Conservation (phyloP, 345 rosid species). For the Bruguiera parviflora region DNA sequence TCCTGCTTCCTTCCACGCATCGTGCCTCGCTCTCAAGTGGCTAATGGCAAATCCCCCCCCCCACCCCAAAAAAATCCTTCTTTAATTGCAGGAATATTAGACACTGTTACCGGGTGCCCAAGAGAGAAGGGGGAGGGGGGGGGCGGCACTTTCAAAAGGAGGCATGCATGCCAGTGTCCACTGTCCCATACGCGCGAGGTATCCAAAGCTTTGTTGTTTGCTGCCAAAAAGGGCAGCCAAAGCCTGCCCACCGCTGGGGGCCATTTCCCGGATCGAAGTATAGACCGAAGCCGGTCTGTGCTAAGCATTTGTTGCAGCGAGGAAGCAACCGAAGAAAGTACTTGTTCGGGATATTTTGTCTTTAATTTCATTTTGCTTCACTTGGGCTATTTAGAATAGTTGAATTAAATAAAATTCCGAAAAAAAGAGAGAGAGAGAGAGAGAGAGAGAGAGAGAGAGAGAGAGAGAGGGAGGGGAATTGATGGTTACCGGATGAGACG, state of each 20-base stretch:
- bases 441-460: no score
- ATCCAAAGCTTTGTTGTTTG: no score
- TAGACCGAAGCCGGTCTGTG: not conserved
- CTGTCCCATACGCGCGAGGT: constrained; percentile 1
- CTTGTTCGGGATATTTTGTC: no score
- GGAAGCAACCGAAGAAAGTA: no score
- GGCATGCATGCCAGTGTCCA: constrained; percentile 8
- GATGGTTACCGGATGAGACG: no score
- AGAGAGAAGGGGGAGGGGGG: no score
- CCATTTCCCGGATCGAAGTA: not conserved
- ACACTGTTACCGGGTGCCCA: constrained; percentile 28
- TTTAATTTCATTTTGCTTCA: no score
- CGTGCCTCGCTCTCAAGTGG: constrained; percentile 24
- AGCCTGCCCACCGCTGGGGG: constrained; percentile 28
- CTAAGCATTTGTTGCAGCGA: no score
- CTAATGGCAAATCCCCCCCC: constrained; percentile 1
- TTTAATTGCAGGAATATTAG: constrained; percentile 18
- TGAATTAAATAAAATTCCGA: no score
- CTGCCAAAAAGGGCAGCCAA: constrained; percentile 34
- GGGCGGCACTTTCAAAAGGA: constrained; percentile 8
- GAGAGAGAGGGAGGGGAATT: no score
- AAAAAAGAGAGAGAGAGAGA: no score
- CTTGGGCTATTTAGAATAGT: no score
- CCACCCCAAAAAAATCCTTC: constrained; percentile 14
- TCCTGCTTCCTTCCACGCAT: constrained; percentile 34